Base-by-base conservation (phyloP, 306 rosid species). In the Fagus sylvatica region DNA sequence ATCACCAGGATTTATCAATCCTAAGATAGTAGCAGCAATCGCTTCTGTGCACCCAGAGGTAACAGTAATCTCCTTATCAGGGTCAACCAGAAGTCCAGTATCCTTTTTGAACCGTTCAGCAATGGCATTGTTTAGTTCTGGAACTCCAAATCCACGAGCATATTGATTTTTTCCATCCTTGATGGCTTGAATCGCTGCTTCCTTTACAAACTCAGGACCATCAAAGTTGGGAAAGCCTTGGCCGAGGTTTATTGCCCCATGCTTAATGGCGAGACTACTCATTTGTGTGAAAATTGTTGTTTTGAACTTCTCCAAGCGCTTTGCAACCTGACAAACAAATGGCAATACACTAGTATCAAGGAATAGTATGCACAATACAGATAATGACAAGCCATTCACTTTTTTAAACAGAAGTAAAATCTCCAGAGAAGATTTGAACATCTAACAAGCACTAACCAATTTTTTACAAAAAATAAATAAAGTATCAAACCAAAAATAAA, bases 211-310 rank as follows among this genome's bases (percentile, higher is more conserved):
- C 6, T 94, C 93, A 0, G 97, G 98, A 71, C 98, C 98, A 39
- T 94, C 98, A 71, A 92, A 94, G 80, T 94, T 94, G 49, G 98
- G 98, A 74, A 94, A 94, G 69, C 98, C 98, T 81, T 91, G 98
- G 51, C 97, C 98, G 17, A 94, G 97, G 84, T 94, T 91, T 79
- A 94, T 89, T 73, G 96, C 98, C 70, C 93, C 93, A 53, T 94
- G 91, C 84, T 89, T 88, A 80, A 82, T 62, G 30, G 98, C 99
- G 13, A 95, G 92, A 80, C 69, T 89, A 72, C 96, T 95, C 96
- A 95, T 95, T 82, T 89, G 95, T 3, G 96, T 93, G 85, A 95
- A 95, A 70, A 95, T 95, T 71, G 97, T 91, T 2, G 98, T 93
- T 77, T 91, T 89, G 84, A 95, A 91, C 82, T 93, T 95, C 85